Conservation (phyloP, 306 rosid genomes). For the Abrus precatorius region DNA sequence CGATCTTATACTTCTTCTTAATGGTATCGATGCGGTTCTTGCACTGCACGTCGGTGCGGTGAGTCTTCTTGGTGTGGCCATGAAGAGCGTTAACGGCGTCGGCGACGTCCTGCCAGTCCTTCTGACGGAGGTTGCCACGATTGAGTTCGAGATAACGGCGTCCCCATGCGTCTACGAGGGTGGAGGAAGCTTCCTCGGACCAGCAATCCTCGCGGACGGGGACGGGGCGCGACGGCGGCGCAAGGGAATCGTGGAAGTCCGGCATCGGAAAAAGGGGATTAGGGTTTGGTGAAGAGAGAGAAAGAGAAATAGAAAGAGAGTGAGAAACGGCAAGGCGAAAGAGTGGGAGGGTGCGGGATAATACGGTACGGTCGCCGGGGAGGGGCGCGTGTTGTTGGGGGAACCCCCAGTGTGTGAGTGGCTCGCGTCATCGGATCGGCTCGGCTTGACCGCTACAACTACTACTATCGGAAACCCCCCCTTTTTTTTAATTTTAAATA, state of each 20-base stretch:
- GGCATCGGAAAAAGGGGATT: conserved; percentile 63
- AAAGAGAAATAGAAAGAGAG: conserved; percentile 40
- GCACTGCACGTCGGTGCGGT: conserved; percentile 96
- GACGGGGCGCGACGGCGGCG: conserved; percentile 71
- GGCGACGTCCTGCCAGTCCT: conserved; percentile 98
- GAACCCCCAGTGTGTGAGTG: conserved; percentile 57
- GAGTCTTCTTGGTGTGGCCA: conserved; percentile 87
- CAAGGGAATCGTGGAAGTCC: conserved; percentile 64
- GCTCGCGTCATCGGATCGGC: conserved; percentile 75
- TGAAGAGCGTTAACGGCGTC: conserved; percentile 95
- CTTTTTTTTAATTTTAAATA: not conserved
- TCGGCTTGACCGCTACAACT: conserved; percentile 62
- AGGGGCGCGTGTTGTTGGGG: conserved; percentile 68
- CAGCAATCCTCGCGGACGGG: conserved; percentile 98
- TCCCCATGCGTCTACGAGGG: conserved; percentile 94
- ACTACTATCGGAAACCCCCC: conserved; percentile 37
- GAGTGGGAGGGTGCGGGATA: conserved; percentile 63
- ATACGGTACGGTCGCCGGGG: conserved; percentile 91
- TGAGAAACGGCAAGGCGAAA: conserved; percentile 70
- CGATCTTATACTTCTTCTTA: conserved; percentile 92
- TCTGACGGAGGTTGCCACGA: conserved; percentile 97
- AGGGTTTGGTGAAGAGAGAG: conserved; percentile 39
- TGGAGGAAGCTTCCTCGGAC: conserved; percentile 92
- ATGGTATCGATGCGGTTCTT: conserved; percentile 95
- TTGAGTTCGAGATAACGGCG: conserved; percentile 90